These are phyloP conservation scores for Lactarius deliciosus DNA, from an alignment of 768 basidiomycete genomes.

Conservation along the genomic window DNA sequence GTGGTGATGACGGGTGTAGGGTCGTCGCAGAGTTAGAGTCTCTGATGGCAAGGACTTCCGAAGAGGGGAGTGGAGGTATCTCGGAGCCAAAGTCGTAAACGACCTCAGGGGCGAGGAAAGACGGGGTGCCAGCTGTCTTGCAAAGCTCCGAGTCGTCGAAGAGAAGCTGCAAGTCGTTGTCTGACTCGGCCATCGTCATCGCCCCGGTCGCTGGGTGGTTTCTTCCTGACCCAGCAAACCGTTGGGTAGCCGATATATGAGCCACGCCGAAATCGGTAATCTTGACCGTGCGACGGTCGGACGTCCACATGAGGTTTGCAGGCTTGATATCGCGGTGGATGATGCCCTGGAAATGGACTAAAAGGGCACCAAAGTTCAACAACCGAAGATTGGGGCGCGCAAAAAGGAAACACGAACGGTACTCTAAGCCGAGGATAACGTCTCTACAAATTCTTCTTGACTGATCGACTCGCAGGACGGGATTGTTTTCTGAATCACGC, in stretches of 20 bases:
- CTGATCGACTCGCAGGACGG: constrained; percentile 80
- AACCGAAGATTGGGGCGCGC: constrained; percentile 19
- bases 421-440: constrained; percentile 91
- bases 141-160: constrained; percentile 85
- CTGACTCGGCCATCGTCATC: constrained; percentile 24
- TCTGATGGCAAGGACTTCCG: constrained; percentile 38
- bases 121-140: constrained; percentile 91
- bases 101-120: constrained; percentile 96
- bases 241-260: constrained; percentile 89
- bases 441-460: constrained; percentile 88
- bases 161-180: constrained; percentile 57
- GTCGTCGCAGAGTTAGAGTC: constrained; percentile 38
- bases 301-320: constrained; percentile 90
- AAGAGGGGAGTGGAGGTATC: constrained; percentile 29
- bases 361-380: not conserved
- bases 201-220: constrained; percentile 8
- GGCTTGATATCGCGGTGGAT: constrained; percentile 99
- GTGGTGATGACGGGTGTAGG: constrained; percentile 29
- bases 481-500: constrained; percentile 61
- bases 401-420: constrained; percentile 57
- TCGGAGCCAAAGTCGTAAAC: constrained; percentile 56
- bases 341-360: constrained; percentile 97
- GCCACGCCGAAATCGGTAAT: constrained; percentile 99
- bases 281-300: constrained; percentile 86
- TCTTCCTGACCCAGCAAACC: constrained; percentile 61